A percentile compares a stretch with the other conserved stretches of the same genome.
Conservation (phyloP, 495 filamentous ascomycete species). For the Aspergillus steynii region DNA sequence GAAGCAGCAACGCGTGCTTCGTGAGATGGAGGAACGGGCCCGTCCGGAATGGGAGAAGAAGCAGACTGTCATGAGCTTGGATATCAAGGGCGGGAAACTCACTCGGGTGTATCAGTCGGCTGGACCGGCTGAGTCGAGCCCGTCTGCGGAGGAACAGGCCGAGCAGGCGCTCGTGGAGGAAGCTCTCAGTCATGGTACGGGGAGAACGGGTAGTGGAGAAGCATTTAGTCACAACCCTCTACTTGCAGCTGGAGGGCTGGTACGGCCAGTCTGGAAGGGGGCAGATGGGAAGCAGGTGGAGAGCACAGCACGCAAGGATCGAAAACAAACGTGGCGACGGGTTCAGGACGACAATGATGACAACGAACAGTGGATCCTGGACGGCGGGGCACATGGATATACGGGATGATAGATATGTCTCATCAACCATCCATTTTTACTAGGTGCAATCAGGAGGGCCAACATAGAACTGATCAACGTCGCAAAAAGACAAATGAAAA, state of each 20-base stretch:
- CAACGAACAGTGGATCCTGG: slow-evolving; percentile 89
- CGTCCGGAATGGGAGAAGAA: slow-evolving; percentile 93
- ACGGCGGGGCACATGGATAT: slow-evolving; percentile 73
- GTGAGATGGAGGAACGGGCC: slow-evolving; percentile 88
- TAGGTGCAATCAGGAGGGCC: neutral
- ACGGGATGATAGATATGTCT: slow-evolving; percentile 1
- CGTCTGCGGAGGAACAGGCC: slow-evolving; percentile 36
- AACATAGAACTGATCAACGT: neutral
- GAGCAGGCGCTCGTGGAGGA: slow-evolving; percentile 33
- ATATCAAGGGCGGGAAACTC: slow-evolving; percentile 74
- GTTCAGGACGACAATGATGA: slow-evolving; percentile 91
- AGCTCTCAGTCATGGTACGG: slow-evolving; percentile 17
- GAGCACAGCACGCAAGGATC: slow-evolving; percentile 38
- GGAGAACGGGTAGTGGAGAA: slow-evolving; percentile 41
- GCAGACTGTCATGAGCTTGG: slow-evolving; percentile 81
- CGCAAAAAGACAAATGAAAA: no score
- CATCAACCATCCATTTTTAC: neutral
- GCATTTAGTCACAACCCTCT: slow-evolving; percentile 85
- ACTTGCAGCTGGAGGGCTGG: slow-evolving; percentile 64
- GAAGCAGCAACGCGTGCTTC: slow-evolving; percentile 81
- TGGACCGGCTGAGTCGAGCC: slow-evolving; percentile 24
- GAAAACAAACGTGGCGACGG: slow-evolving; percentile 70
- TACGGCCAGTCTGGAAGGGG: slow-evolving; percentile 75
- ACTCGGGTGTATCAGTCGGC: slow-evolving; percentile 67
- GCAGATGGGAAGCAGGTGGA: slow-evolving; percentile 46